phyloP scores from a whole-genome alignment of 441 rosid genomes.

The Mallotus repandus region DNA sequence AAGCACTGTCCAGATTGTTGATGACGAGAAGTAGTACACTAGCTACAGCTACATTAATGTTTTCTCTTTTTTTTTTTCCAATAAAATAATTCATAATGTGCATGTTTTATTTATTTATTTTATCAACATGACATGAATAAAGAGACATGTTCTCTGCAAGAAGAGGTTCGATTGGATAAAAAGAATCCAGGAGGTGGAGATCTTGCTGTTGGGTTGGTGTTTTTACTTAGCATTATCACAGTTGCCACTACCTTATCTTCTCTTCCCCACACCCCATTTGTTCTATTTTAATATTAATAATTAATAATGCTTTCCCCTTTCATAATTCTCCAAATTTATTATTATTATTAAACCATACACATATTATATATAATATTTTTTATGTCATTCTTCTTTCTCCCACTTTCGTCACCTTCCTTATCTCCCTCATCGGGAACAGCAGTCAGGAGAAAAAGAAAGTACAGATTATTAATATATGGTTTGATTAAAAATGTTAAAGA shows the following conservation, averaged over 20 bases:
- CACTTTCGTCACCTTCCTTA: constrained; percentile 18
- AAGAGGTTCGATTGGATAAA: constrained; percentile 46
- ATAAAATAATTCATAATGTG: background rate
- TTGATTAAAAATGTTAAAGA: no score
- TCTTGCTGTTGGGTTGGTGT: constrained; percentile 34
- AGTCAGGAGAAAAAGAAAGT: constrained; percentile 11
- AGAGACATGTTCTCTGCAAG: constrained; percentile 45
- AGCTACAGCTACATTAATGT: no score
- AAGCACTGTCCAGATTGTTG: constrained; percentile 29
- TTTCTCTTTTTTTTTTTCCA: constrained; percentile 3
- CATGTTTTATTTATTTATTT: background rate
- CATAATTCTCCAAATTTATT: background rate
- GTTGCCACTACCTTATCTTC: constrained; percentile 47
- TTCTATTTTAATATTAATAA: background rate
- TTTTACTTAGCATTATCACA: constrained; percentile 32
- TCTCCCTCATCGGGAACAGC: constrained; percentile 38
- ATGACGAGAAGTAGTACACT: constrained; percentile 2
- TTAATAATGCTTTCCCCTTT: background rate
- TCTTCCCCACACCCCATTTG: constrained; percentile 40
- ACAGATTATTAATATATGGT: background rate
- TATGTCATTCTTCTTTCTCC: constrained; percentile 12
- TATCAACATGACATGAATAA: constrained; percentile 32
- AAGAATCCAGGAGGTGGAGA: constrained; percentile 38
- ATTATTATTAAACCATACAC: background rate
- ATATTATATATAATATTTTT: background rate